phyloP scores from a whole-genome alignment of 371 early-diverging fungal species.

The Apophysomyces elegans region DNA sequence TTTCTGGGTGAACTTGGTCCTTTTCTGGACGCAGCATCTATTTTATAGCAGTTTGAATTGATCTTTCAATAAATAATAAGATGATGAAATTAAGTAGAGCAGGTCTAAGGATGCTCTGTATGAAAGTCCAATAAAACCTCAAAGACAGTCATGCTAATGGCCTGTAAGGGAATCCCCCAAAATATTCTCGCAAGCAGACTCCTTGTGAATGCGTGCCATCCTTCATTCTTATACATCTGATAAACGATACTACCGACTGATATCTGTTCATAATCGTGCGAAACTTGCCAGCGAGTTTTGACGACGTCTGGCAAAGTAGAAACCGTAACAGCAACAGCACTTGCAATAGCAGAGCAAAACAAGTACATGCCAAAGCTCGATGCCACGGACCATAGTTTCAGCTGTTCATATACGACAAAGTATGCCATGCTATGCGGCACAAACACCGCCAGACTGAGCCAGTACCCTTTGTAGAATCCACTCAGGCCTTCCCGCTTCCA shows the following conservation, averaged over 20 bases:
- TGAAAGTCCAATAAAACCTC: slow-evolving; percentile 67
- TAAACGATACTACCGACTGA: slow-evolving; percentile 43
- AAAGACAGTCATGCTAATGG: slow-evolving; percentile 78
- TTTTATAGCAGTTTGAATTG: no score
- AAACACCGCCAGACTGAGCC: slow-evolving; percentile 73
- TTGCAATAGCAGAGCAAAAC: slow-evolving; percentile 62
- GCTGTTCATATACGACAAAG: slow-evolving; percentile 78
- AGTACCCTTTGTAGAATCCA: slow-evolving; percentile 81
- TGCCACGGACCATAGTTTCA: slow-evolving; percentile 47
- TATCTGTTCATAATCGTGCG: slow-evolving; percentile 43
- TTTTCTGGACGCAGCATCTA: no score
- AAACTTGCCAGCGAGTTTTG: slow-evolving; percentile 83
- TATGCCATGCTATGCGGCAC: slow-evolving; percentile 72
- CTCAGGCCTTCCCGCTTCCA: neutral
- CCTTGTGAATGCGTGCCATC: slow-evolving; percentile 63
- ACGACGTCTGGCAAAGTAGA: slow-evolving; percentile 82
- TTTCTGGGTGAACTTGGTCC: no score
- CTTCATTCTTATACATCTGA: slow-evolving; percentile 68
- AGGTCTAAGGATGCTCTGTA: neutral
- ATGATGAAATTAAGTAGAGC: neutral
- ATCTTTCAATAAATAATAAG: no score
- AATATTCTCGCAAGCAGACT: slow-evolving; percentile 70
- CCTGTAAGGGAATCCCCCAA: slow-evolving; percentile 73
- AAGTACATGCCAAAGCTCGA: slow-evolving; percentile 55
- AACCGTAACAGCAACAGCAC: slow-evolving; percentile 59